Conservation (phyloP, 202 grass and related monocot species). For the Eragrostis tef region DNA sequence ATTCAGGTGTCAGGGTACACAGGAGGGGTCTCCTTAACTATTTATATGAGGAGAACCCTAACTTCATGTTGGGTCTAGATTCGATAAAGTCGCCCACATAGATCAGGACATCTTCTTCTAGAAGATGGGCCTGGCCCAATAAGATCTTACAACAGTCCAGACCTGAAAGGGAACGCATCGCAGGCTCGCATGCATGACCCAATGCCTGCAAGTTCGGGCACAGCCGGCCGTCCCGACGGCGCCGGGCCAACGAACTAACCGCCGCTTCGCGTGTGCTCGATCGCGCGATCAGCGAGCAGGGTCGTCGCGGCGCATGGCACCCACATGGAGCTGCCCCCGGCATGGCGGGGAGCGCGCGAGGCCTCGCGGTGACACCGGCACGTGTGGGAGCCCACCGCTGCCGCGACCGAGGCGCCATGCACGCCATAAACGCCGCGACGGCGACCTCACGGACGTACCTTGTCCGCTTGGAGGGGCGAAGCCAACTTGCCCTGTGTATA, state of each 20-base stretch:
- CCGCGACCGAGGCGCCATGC: not conserved
- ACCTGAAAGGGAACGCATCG: not conserved
- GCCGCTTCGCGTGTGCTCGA: not conserved
- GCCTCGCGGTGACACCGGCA: conserved; percentile 13
- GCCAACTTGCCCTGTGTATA: not conserved
- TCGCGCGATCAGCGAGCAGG: not conserved
- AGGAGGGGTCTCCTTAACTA: too few species aligned
- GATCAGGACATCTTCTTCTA: too few species aligned
- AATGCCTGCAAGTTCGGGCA: not conserved
- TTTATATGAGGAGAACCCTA: too few species aligned
- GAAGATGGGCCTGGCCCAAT: too few species aligned
- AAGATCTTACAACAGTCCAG: too few species aligned
- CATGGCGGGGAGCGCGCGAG: not conserved
- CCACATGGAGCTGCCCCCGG: conserved; percentile 45
- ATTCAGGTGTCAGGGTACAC: too few species aligned
- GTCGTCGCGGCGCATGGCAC: conserved; percentile 22
- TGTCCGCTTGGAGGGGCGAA: not conserved
- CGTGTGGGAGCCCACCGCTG: conserved; percentile 49
- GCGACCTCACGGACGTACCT: conserved; percentile 46
- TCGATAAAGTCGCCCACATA: too few species aligned
- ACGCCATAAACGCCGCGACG: conserved; percentile 55
- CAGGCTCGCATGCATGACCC: not conserved
- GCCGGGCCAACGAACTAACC: conserved; percentile 42
- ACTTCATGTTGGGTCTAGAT: too few species aligned
- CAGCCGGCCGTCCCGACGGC: not conserved